A percentile compares a stretch with the other conserved stretches of the same genome.
Conservation (phyloP, 2,329 filamentous ascomycete genomes). For the Ascochyta viciae-villosae region DNA sequence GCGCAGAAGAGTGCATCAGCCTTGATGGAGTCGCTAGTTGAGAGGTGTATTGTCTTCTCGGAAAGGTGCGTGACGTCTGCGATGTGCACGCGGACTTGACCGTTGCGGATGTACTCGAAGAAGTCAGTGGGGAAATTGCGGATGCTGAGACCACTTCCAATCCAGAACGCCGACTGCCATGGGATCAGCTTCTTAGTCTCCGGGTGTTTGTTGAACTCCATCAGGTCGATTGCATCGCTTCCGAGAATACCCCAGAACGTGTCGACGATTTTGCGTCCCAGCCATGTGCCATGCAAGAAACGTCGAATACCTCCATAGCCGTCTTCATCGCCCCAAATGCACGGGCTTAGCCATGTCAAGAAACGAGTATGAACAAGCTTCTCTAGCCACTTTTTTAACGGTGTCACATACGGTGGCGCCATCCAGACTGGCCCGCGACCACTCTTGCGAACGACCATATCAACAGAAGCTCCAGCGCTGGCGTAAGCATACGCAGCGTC, state of each 20-base stretch:
- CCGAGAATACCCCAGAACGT: slow-evolving; percentile 64
- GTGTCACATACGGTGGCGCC: slow-evolving; percentile 68
- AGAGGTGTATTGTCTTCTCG: slow-evolving; percentile 56
- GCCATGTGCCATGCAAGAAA: slow-evolving; percentile 64
- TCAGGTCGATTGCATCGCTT: slow-evolving; percentile 59
- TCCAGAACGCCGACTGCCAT: slow-evolving; percentile 58
- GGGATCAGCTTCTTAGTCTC: slow-evolving; percentile 53
- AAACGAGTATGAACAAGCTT: slow-evolving; percentile 71
- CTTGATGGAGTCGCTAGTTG: slow-evolving; percentile 53
- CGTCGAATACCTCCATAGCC: slow-evolving; percentile 62
- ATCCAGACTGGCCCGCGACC: slow-evolving; percentile 68
- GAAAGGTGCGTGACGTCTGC: slow-evolving; percentile 63
- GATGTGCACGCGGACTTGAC: slow-evolving; percentile 63
- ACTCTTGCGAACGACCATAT: slow-evolving; percentile 65
- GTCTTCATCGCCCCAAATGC: slow-evolving; percentile 71
- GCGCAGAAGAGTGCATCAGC: slow-evolving; percentile 62
- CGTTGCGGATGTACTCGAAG: slow-evolving; percentile 62
- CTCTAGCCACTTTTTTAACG: slow-evolving; percentile 72
- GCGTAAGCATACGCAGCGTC: slow-evolving; percentile 68
- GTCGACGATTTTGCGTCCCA: slow-evolving; percentile 64
- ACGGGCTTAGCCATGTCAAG: slow-evolving; percentile 77
- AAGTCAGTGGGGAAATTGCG: slow-evolving; percentile 66
- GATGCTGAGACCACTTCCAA: slow-evolving; percentile 64
- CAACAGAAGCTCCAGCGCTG: slow-evolving; percentile 62
- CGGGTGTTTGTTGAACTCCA: slow-evolving; percentile 53